These are phyloP conservation scores for Moelleriella libera DNA, from an alignment of 2,329 filamentous ascomycete species.

Conservation along the genomic window DNA sequence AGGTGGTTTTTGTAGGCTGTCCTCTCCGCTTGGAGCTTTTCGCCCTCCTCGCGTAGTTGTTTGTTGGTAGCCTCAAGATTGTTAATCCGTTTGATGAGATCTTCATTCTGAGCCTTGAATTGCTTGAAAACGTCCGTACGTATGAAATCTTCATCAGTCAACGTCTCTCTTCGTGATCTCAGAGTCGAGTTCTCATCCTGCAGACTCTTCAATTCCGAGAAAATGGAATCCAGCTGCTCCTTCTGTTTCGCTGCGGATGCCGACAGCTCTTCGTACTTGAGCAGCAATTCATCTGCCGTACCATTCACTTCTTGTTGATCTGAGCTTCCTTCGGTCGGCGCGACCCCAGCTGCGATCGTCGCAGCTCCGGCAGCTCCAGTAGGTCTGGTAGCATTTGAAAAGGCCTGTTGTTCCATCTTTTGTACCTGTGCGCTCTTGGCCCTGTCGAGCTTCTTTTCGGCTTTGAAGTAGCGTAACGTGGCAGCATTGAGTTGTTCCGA, in stretches of 20 bases:
- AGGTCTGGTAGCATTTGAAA: slow-evolving; percentile 49
- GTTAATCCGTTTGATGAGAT: slow-evolving; percentile 84
- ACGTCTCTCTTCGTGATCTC: slow-evolving; percentile 50
- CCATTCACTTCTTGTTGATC: slow-evolving; percentile 38
- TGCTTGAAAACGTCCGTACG: slow-evolving; percentile 89
- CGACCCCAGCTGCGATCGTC: slow-evolving; percentile 1
- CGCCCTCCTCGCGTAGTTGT: slow-evolving; percentile 69
- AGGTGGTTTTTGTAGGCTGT: slow-evolving; percentile 69
- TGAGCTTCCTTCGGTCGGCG: slow-evolving; percentile 25
- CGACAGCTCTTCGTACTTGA: slow-evolving; percentile 62
- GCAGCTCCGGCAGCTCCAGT: slow-evolving; percentile 5
- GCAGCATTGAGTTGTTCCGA: slow-evolving; percentile 80
- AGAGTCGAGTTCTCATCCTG: slow-evolving; percentile 69
- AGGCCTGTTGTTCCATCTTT: slow-evolving; percentile 81
- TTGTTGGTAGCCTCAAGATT: slow-evolving; percentile 80
- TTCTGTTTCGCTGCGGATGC: slow-evolving; percentile 73
- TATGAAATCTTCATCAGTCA: slow-evolving; percentile 87
- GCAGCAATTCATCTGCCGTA: slow-evolving; percentile 52
- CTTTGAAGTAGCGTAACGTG: slow-evolving; percentile 83
- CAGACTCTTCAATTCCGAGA: slow-evolving; percentile 60
- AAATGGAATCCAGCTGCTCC: slow-evolving; percentile 68
- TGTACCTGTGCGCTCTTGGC: slow-evolving; percentile 79
- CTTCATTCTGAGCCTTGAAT: slow-evolving; percentile 79
- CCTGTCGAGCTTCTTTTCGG: slow-evolving; percentile 87
- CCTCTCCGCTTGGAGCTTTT: slow-evolving; percentile 73